phyloP scores from a whole-genome alignment of 208 protist genomes.

The Trypanosoma vivax region DNA sequence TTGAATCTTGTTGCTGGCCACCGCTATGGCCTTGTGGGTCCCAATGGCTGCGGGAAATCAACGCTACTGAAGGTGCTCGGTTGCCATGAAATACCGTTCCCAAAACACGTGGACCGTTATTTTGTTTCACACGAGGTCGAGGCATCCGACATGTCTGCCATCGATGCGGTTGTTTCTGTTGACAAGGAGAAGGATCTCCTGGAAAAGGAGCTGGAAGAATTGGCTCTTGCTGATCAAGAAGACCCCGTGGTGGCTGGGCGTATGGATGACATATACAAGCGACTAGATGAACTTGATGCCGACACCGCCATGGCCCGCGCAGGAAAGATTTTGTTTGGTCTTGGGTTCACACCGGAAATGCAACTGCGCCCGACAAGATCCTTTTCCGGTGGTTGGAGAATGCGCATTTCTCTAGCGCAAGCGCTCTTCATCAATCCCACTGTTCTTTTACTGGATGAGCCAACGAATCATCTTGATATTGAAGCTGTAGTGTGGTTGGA shows the following conservation, averaged over 20 bases:
- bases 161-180: constrained; percentile 79
- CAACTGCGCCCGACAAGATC: constrained; percentile 65
- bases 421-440: constrained; percentile 93
- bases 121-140: constrained; percentile 97
- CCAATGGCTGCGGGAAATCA: constrained; percentile 92
- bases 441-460: constrained; percentile 96
- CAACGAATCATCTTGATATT: constrained; percentile 97
- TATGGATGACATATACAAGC: constrained; percentile 89
- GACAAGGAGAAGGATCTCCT: constrained; percentile 78
- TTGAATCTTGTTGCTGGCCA: constrained; percentile 78
- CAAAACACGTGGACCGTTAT: constrained; percentile 91
- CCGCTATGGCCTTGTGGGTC: constrained; percentile 86
- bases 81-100: constrained; percentile 88
- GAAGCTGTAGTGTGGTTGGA: constrained; percentile 96
- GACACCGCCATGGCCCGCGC: constrained; percentile 77
- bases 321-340: constrained; percentile 92
- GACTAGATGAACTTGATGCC: constrained; percentile 91
- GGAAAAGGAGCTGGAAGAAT: constrained; percentile 79
- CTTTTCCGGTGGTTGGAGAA: constrained; percentile 96
- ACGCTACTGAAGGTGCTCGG: constrained; percentile 85
- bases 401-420: constrained; percentile 95
- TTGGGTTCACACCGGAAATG: constrained; percentile 91
- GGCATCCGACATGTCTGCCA: constrained; percentile 68
- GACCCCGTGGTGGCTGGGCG: constrained; percentile 60
- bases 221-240: constrained; percentile 73